phyloP scores from a whole-genome alignment of 2,329 filamentous ascomycete genomes.

The Fusarium mangiferae region DNA sequence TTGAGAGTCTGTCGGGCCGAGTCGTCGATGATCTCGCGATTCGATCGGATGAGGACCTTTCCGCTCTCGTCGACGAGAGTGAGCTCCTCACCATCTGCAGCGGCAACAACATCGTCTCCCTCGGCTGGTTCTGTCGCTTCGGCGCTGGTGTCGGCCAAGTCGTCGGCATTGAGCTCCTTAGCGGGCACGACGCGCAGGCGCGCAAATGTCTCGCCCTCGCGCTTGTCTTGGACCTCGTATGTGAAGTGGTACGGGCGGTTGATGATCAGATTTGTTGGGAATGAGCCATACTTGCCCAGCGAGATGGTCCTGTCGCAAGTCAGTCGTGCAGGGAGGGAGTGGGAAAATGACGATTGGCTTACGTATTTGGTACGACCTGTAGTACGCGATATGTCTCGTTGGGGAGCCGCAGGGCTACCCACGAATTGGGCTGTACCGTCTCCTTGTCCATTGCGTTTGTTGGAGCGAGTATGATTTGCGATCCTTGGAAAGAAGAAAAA shows the following conservation, averaged over 20 bases:
- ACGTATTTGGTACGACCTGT: constrained; percentile 71
- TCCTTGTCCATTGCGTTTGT: constrained; percentile 46
- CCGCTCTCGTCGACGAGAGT: constrained; percentile 57
- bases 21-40: constrained; percentile 69
- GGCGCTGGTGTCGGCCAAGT: constrained; percentile 62
- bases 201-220: constrained; percentile 71
- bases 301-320: constrained; percentile 75
- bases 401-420: constrained; percentile 69
- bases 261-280: constrained; percentile 88
- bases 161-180: constrained; percentile 84
- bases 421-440: constrained; percentile 63
- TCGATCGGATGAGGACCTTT: constrained; percentile 63
- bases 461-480: constrained; percentile 18
- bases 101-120: constrained; percentile 54
- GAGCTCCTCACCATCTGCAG: constrained; percentile 54
- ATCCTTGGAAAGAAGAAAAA: constrained; percentile 37
- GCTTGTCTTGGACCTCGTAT: constrained; percentile 84
- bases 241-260: constrained; percentile 92
- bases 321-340: constrained; percentile 25
- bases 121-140: constrained; percentile 55
- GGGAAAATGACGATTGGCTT: constrained; percentile 32
- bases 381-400: constrained; percentile 68
- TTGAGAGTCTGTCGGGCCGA: constrained; percentile 79
- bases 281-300: constrained; percentile 91
- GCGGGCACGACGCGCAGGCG: constrained; percentile 82